A percentile compares a stretch with the other conserved stretches of the same genome.
These are phyloP conservation scores for Rhododendron vialii DNA, from an alignment of 148 eudicot species.

Conservation along the genomic window DNA sequence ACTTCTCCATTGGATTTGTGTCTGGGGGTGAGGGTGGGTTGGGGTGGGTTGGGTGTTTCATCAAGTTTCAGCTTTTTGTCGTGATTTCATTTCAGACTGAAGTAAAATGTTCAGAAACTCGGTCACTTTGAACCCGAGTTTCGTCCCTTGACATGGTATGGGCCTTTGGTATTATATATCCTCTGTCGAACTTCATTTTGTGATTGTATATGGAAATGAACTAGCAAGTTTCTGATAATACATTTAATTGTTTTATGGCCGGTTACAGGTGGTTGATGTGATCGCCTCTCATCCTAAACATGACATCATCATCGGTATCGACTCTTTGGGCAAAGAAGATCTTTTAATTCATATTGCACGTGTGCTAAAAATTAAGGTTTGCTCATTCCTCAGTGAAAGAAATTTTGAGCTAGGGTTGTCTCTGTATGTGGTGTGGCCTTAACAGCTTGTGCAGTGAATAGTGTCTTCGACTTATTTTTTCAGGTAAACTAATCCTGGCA, in stretches of 20 bases:
- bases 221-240: slow-evolving; percentile 4
- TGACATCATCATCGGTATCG: slow-evolving; percentile 58
- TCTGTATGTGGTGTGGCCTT: not conserved
- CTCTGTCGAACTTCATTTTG: not conserved
- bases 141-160: not conserved
- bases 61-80: not conserved
- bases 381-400: not conserved
- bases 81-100: not conserved
- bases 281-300: slow-evolving; percentile 59
- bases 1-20: not conserved
- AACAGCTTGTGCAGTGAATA: not conserved
- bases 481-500: too few relatives aligned
- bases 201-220: not conserved
- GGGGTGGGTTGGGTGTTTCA: not conserved
- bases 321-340: slow-evolving; percentile 80
- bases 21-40: not conserved
- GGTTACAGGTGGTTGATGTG: slow-evolving; percentile 58
- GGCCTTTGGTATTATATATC: not conserved
- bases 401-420: not conserved
- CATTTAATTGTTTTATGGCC: not conserved
- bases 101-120: not conserved
- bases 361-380: slow-evolving; percentile 57
- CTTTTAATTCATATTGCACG: slow-evolving; percentile 56
- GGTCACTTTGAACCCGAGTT: not conserved
- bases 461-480: not conserved